These are phyloP conservation scores for Pinus taeda DNA, from an alignment of 75 land plant species.

Conservation along the genomic window DNA sequence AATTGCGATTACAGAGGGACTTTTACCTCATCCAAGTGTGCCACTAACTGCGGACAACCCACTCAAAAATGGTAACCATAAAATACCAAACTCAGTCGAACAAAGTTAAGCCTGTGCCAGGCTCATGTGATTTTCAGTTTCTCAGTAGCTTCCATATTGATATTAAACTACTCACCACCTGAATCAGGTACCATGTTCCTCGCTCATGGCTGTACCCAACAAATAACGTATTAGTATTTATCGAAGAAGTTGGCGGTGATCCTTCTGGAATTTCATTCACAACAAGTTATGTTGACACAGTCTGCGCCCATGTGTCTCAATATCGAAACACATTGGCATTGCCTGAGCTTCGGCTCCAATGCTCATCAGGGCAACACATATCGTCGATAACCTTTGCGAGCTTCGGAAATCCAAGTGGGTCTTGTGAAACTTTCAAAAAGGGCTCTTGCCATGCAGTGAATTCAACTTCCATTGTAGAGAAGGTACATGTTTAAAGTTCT, in stretches of 20 bases:
- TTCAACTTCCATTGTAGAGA: constrained; percentile 9
- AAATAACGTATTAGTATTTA: constrained; percentile 14
- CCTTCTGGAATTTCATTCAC: constrained; percentile 19
- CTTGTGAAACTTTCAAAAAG: constrained; percentile 24
- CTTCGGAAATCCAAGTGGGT: constrained; percentile 34
- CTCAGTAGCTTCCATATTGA: too few relatives aligned
- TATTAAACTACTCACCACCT: too few relatives aligned
- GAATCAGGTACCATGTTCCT: constrained; percentile 30
- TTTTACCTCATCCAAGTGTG: constrained; percentile 18
- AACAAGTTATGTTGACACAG: constrained; percentile 7
- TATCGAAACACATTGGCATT: too few relatives aligned
- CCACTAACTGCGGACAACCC: constrained; percentile 18
- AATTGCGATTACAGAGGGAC: constrained; percentile 23
- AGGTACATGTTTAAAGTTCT: constrained; percentile 15
- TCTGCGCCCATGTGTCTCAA: too few relatives aligned
- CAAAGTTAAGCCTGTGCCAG: too few relatives aligned
- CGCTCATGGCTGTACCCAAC: constrained; percentile 22
- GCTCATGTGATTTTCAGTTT: too few relatives aligned
- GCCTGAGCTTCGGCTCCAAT: constrained; percentile 22
- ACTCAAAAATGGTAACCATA: constrained; percentile 14
- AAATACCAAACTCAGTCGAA: too few relatives aligned
- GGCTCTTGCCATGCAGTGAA: constrained; percentile 28
- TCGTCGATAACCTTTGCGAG: constrained; percentile 30
- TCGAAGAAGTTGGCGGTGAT: constrained; percentile 27
- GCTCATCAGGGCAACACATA: constrained; percentile 43